Evolutionary conservation across 2,329 filamentous ascomycete genomes (phyloP), one percentile per base, ranked within the genome.

Genomic region (Phoma sp.): DNA sequence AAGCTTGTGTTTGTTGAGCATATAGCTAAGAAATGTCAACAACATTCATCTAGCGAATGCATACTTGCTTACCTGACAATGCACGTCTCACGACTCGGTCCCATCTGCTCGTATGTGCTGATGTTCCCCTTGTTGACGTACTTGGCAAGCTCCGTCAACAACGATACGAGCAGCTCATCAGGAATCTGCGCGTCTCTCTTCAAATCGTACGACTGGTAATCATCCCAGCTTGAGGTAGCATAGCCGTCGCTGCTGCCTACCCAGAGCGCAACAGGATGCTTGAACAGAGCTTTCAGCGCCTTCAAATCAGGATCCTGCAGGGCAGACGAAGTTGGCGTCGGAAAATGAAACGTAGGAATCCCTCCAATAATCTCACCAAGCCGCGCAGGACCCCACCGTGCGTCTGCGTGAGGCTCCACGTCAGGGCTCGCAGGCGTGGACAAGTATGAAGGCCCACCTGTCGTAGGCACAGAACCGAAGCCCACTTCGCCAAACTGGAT

Each of bases 1-100:
- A 13, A 58, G 32, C 24, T 37, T 44, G 15, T 55, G 33, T 27
- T 51, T 46, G 35, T 64, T 48, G 12, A 56, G 7, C 19, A 64
- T 2, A 29, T 49, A 54, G 25, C 51, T 54, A 15, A 2, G n/a
- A 6, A 33, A 1, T 9, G 7, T 54, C 9, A 44, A n/a, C 25
- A 10, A 12, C 35, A 4, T 9, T 10, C 1, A 5, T 19, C 6
- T 15, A 10, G 19, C n/a, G 35, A 2, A 19, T n/a, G 17, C 17
- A 29, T 10, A 15, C 6, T 21, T 5, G 8, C 43, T 43, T n/a
- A 48, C 25, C 54, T 36, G 6, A 61, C 35, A 22, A 64, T 48
- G 25, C 61, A 64, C 2, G 43, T 60, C 4, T 48, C 39, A 10
- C 8, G 13, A 22, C 36, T 61, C 3, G 51, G 32, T 10, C 17